Conservation (phyloP, 2,329 filamentous ascomycete species). For the Paecilomyces niveus region DNA sequence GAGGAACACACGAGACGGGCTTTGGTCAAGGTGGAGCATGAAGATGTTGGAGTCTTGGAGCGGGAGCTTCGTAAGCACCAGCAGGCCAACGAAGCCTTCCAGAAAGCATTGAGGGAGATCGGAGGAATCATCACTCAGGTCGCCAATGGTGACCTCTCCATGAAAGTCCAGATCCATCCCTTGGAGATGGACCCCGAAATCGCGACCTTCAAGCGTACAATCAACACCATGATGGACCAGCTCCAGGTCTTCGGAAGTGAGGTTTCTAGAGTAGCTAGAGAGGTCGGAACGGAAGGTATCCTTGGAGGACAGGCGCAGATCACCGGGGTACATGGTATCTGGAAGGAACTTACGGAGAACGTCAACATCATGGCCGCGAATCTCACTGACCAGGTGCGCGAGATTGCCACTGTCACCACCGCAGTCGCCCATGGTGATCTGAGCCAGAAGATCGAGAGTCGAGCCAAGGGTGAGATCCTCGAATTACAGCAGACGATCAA, state of each 20-base stretch:
- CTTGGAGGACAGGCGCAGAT: slow-evolving; percentile 85
- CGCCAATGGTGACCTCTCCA: slow-evolving; percentile 82
- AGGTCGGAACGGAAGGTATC: slow-evolving; percentile 85
- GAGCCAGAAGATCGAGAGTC: slow-evolving; percentile 69
- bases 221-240: slow-evolving; percentile 96
- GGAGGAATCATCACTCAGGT: slow-evolving; percentile 96
- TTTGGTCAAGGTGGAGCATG: slow-evolving; percentile 73
- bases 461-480: slow-evolving; percentile 67
- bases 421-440: slow-evolving; percentile 70
- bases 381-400: slow-evolving; percentile 68
- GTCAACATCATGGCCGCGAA: slow-evolving; percentile 74
- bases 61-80: slow-evolving; percentile 94
- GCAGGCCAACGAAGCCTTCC: slow-evolving; percentile 96
- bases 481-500: slow-evolving; percentile 76
- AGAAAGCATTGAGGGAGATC: slow-evolving; percentile 93
- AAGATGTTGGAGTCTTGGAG: slow-evolving; percentile 83
- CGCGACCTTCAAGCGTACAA: slow-evolving; percentile 86
- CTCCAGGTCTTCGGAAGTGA: slow-evolving; percentile 87
- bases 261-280: slow-evolving; percentile 80
- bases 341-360: slow-evolving; percentile 86
- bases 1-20: slow-evolving; percentile 77
- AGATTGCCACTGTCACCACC: slow-evolving; percentile 73
- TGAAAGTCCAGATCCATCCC: slow-evolving; percentile 85
- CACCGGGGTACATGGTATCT: slow-evolving; percentile 82
- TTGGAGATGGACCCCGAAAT: slow-evolving; percentile 95